Conservation (phyloP, 192 early-diverging fungal genomes). For the Coemansia sp. region DNA sequence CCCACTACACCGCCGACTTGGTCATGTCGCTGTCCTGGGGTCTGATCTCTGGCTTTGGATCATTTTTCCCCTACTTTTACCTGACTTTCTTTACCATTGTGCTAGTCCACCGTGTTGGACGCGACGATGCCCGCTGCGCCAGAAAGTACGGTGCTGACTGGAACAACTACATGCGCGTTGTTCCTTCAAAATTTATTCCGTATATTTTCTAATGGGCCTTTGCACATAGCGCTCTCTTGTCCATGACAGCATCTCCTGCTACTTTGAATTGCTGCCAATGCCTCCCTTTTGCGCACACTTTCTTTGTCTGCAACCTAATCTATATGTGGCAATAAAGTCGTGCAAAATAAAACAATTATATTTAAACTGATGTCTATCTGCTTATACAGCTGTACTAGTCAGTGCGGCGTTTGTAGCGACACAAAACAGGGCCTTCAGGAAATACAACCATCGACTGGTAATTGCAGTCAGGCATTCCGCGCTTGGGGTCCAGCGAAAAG, state of each 20-base stretch:
- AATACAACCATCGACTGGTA: conserved; percentile 91
- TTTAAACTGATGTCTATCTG: not conserved
- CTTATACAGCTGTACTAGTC: not conserved
- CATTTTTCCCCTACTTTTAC: conserved; percentile 91
- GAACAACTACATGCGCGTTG: conserved; percentile 79
- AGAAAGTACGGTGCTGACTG: conserved; percentile 93
- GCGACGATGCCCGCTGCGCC: conserved; percentile 85
- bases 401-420: conserved; percentile 47
- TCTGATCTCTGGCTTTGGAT: conserved; percentile 76
- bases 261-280: not conserved
- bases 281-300: not conserved
- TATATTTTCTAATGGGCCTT: conserved; percentile 53
- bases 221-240: not conserved
- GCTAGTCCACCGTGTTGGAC: conserved; percentile 79
- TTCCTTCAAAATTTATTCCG: conserved; percentile 85
- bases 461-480: conserved; percentile 76
- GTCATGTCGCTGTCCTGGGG: conserved; percentile 89
- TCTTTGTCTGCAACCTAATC: not conserved
- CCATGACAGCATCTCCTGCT: not conserved
- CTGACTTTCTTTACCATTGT: conserved; percentile 87
- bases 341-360: not conserved
- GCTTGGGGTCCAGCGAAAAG: conserved; percentile 59
- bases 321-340: not conserved
- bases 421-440: conserved; percentile 62
- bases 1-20: conserved; percentile 95